Conservation (phyloP, 2,329 filamentous ascomycete species). For the Tolypocladium endophyticum region DNA sequence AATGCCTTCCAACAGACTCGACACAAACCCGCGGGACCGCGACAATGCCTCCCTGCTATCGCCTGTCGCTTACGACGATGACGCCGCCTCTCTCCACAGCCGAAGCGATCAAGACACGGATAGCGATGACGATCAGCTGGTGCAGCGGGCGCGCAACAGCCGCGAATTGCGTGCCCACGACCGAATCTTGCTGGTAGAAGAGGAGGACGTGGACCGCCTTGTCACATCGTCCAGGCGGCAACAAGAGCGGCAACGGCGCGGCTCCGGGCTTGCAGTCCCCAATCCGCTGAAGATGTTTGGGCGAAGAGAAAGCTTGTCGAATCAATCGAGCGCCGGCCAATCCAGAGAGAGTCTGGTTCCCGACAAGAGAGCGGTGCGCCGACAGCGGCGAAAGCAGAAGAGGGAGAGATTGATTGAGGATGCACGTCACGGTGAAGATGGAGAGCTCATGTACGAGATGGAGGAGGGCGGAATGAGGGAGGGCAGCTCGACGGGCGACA, state of each 20-base stretch:
- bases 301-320: constrained; percentile 23
- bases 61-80: constrained; percentile 55
- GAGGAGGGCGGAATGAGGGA: constrained; percentile 67
- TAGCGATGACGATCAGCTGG: constrained; percentile 63
- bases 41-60: constrained; percentile 45
- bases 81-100: constrained; percentile 55
- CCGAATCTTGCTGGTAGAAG: constrained; percentile 60
- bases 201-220: constrained; percentile 58
- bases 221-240: constrained; percentile 41
- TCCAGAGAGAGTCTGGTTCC: constrained; percentile 37
- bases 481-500: constrained; percentile 52
- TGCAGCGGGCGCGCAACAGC: constrained; percentile 56
- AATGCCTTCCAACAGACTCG: constrained; percentile 8
- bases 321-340: constrained; percentile 24
- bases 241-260: constrained; percentile 38
- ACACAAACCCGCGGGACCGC: constrained; percentile 9
- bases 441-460: constrained; percentile 80
- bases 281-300: constrained; percentile 38
- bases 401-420: constrained; percentile 40
- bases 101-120: constrained; percentile 65
- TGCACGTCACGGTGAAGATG: constrained; percentile 55
- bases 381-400: constrained; percentile 40
- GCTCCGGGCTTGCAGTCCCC: constrained; percentile 37
- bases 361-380: constrained; percentile 39
- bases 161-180: constrained; percentile 61